phyloP scores from a whole-genome alignment of 2,329 filamentous ascomycete species.

The Cytospora leucostoma region DNA sequence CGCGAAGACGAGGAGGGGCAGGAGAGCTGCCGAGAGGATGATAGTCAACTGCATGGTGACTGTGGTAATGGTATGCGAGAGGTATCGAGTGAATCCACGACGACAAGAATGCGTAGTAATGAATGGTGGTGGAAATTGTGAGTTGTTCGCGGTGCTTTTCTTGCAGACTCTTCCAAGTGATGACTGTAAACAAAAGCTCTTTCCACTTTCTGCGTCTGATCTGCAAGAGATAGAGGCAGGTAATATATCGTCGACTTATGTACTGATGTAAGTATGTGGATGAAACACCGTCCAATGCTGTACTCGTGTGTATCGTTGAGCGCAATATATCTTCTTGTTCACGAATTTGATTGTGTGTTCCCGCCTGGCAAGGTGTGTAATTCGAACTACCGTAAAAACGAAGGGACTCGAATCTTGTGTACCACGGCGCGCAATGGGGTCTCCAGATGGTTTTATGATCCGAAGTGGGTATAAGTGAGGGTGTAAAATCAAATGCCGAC shows the following conservation, averaged over 20 bases:
- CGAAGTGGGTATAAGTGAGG: slow-evolving; percentile 32
- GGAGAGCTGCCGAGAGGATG: slow-evolving; percentile 49
- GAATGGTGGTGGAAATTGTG: not conserved
- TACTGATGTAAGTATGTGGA: not conserved
- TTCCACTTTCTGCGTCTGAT: slow-evolving; percentile 1
- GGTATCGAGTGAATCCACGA: slow-evolving; percentile 23
- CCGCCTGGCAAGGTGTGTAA: slow-evolving; percentile 23
- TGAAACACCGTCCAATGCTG: not conserved
- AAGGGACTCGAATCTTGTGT: slow-evolving; percentile 22
- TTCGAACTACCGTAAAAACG: slow-evolving; percentile 27
- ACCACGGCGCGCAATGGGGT: slow-evolving; percentile 15
- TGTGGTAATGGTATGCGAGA: slow-evolving; percentile 18
- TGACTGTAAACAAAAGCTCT: not conserved
- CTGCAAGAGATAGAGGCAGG: slow-evolving; percentile 3
- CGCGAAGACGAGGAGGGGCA: slow-evolving; percentile 57
- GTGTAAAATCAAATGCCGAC: slow-evolving; percentile 33
- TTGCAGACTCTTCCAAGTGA: not conserved
- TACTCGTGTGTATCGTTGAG: slow-evolving; percentile 11
- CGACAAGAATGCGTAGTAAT: slow-evolving; percentile 10
- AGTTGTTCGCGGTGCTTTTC: slow-evolving; percentile 8
- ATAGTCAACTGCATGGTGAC: slow-evolving; percentile 46
- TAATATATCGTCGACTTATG: slow-evolving; percentile 13
- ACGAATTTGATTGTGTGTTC: not conserved
- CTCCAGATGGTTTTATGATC: slow-evolving; percentile 19
- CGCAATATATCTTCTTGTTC: slow-evolving; percentile 14